Evolutionary conservation across 2,329 filamentous ascomycete genomes (phyloP).

Genomic region (Paecilomyces sp.): DNA sequence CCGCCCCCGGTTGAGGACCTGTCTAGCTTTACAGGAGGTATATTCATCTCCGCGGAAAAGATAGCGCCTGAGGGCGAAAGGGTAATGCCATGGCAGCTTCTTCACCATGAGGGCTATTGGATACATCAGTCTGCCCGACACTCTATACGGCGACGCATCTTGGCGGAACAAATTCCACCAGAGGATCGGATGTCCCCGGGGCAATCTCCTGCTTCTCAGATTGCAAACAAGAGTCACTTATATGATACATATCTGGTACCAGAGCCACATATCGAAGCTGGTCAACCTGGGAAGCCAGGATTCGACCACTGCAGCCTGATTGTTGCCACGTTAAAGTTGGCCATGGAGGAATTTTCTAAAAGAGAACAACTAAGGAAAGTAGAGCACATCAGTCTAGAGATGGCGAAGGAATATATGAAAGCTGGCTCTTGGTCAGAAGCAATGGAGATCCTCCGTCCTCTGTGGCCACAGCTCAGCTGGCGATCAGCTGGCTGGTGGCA

Average conservation of each 20-base stretch:
- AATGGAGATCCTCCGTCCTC: conserved; percentile 41
- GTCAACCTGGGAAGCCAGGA: conserved; percentile 34
- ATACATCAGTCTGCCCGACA: conserved; percentile 47
- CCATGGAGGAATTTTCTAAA: conserved; percentile 45
- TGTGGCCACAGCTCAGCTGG: conserved; percentile 54
- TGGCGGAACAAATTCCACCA: conserved; percentile 50
- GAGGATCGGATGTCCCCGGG: conserved; percentile 52
- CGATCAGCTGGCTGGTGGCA: conserved; percentile 53
- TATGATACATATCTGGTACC: conserved; percentile 58
- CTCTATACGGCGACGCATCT: conserved; percentile 41
- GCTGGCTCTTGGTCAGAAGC: conserved; percentile 45
- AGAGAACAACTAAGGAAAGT: conserved; percentile 48
- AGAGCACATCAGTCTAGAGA: conserved; percentile 48
- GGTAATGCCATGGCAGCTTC: conserved; percentile 50
- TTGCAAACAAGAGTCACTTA: conserved; percentile 44
- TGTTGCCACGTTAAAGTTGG: conserved; percentile 38
- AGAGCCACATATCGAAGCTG: conserved; percentile 50
- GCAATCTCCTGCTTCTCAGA: conserved; percentile 48
- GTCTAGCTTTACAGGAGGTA: conserved; percentile 18
- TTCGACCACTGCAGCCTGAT: conserved; percentile 49
- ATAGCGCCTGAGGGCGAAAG: conserved; percentile 41
- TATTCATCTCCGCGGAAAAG: conserved; percentile 47
- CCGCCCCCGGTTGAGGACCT: conserved; percentile 18
- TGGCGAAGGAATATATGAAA: conserved; percentile 48
- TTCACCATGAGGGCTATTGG: conserved; percentile 60